Evolutionary conservation across 257 asterid species (phyloP), one percentile per base, ranked within the genome.

Genomic region (Apocynum venetum): DNA sequence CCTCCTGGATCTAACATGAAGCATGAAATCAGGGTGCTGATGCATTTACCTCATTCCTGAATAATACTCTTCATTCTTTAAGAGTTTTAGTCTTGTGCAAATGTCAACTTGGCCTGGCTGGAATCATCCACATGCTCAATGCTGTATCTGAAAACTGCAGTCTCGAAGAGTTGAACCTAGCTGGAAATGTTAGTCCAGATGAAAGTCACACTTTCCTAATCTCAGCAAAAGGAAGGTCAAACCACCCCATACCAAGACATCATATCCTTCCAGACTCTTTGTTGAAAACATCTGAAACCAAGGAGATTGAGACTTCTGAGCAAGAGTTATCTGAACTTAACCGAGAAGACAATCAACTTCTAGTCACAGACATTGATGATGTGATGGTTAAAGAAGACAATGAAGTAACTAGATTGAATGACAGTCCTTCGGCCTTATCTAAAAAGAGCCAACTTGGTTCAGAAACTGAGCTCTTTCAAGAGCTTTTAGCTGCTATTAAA

Each of bases 281-380:
- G 0, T 66, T 41, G 2, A 53, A 74, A 8, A 78, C 17, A 31
- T 78, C 81, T 60, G 80, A 78, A 66, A 63, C 80, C 0, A 77
- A 78, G 57, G 73, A 31, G 75, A 48, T 76, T 20, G 75, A 79
- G 72, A 82, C 79, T 72, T 74, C 71, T 79, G 69, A 73, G 47
- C 75, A 79, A 67, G 88, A 71, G 64, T 36, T 55, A 47, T 82
- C 81, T 57, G 71, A 72, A 73, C 63, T 71, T 13, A 69, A 81
- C 71, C 56, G 67, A 46, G 77, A 80, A 41, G 84, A 47, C 61
- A 74, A 76, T 81, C 83, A 65, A 31, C 89, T 93, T 59, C 96
- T 85, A 86, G 94, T 90, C 82, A 87, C 97, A 76, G 98, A 95
- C 79, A 91, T 96, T 85, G 98, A 91, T 83, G 96, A 95, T 76